Evolutionary conservation across 495 filamentous ascomycete genomes (phyloP).

Genomic region (Amniculicola lignicola): DNA sequence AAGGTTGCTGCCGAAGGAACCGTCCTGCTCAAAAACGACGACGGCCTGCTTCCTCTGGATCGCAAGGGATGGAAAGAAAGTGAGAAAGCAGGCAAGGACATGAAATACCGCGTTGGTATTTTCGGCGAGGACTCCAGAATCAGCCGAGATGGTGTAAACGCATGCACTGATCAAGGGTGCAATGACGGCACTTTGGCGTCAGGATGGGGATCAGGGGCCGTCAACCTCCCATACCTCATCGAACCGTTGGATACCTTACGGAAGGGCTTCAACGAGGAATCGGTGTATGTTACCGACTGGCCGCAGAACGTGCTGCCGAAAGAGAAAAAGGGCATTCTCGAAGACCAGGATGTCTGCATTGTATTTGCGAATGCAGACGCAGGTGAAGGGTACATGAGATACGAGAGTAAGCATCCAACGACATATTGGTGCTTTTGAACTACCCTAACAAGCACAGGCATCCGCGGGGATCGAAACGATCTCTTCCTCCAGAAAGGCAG

Average conservation of each 20-base stretch:
- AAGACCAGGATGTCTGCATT: conserved; percentile 63
- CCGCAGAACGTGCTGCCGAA: conserved; percentile 56
- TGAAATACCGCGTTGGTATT: conserved; percentile 63
- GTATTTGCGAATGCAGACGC: conserved; percentile 62
- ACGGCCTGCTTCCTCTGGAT: conserved; percentile 60
- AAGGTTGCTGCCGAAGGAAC: conserved; percentile 79
- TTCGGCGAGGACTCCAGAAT: conserved; percentile 81
- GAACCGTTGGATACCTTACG: conserved; percentile 66
- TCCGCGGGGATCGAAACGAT: conserved; percentile 80
- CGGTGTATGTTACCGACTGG: conserved; percentile 58
- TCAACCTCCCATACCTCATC: conserved; percentile 80
- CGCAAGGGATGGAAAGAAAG: conserved; percentile 47
- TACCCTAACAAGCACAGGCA: conserved; percentile 40
- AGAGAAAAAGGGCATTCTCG: conserved; percentile 43
- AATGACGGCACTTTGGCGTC: conserved; percentile 80
- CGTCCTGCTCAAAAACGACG: conserved; percentile 77
- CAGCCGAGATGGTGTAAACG: conserved; percentile 66
- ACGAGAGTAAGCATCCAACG: background rate
- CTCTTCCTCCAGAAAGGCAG: conserved; percentile 75
- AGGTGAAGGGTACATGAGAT: conserved; percentile 62
- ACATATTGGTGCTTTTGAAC: no score
- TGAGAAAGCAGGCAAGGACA: conserved; percentile 37
- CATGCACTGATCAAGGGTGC: conserved; percentile 71
- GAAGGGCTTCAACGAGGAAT: conserved; percentile 55
- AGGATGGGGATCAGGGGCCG: conserved; percentile 89